Base-by-base conservation (phyloP, 2,329 filamentous ascomycete species). In the Diaporthe caulivora region DNA sequence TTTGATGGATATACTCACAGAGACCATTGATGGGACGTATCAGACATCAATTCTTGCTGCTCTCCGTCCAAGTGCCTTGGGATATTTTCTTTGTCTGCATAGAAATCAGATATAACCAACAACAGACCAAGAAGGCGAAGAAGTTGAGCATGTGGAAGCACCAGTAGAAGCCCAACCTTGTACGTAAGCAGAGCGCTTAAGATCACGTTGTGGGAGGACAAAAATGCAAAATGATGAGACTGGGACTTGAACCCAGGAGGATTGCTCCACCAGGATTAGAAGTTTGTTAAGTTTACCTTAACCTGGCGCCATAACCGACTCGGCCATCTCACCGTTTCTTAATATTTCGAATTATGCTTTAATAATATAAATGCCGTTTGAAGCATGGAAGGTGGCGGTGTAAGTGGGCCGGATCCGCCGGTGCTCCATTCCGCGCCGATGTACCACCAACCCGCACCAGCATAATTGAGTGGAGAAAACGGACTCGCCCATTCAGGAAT, bases 191-290 rank as follows among this genome's bases (percentile, higher is more conserved):
- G n/a, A n/a, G n/a, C n/a, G n/a, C n/a, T n/a, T n/a, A n/a, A n/a
- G n/a, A n/a, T n/a, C n/a, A n/a, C n/a, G n/a, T n/a, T n/a, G n/a
- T n/a, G n/a, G n/a, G n/a, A n/a, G n/a, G n/a, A n/a, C n/a, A n/a
- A n/a, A n/a, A n/a, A n/a, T n/a, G n/a, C n/a, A 40, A 57, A 44
- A 37, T 70, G 68, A 70, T 70, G 68, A 70, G 68, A 70, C 68
- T 70, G 68, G 68, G 68, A 69, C 65, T 69, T 69, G 65, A 69
- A 69, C 65, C 65, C 65, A 69, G 65, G 65, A 69, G 65, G 65
- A 69, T 69, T 69, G 65, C 65, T 70, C 68, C 68, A 70, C 68
- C 68, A 70, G 68, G 68, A 70, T 26, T 58, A 6, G 21, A 51
- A 4, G 15, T 9, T 26, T 70, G 68, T 60, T 70, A 70, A 70